Evolutionary conservation across 345 rosid species (phyloP).

Genomic region (Hirschfeldia incana): DNA sequence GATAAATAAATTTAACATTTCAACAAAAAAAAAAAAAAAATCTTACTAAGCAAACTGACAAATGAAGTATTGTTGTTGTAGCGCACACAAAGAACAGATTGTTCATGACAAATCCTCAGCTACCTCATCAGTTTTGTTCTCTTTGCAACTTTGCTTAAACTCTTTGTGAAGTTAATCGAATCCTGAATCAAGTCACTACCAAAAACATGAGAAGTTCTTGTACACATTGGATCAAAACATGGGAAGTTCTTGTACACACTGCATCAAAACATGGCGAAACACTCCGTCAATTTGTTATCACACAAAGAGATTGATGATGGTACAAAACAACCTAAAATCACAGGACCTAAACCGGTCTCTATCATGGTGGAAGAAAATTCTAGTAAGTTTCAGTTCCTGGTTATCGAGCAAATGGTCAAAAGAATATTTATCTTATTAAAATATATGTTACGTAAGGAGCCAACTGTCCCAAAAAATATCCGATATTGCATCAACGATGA

Average conservation of each 20-base stretch:
- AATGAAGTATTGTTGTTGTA: background rate
- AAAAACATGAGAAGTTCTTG: conserved; percentile 33
- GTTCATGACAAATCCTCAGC: conserved; percentile 19
- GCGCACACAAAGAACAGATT: background rate
- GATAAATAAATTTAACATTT: too few species aligned
- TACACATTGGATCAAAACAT: conserved; percentile 34
- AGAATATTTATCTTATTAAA: background rate
- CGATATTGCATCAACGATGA: conserved; percentile 13
- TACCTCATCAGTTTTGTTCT: background rate
- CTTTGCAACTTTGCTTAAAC: conserved; percentile 5
- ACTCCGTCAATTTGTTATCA: background rate
- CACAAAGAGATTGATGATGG: background rate
- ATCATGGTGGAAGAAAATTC: conserved; percentile 5
- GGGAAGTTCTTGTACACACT: conserved; percentile 34
- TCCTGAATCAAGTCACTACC: conserved; percentile 21
- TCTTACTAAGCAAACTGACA: background rate
- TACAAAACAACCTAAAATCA: background rate
- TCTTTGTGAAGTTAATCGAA: conserved; percentile 10
- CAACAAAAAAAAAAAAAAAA: too few species aligned
- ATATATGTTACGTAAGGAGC: conserved; percentile 10
- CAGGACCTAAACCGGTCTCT: background rate
- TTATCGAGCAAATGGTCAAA: background rate
- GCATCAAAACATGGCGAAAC: conserved; percentile 2
- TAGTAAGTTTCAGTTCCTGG: background rate
- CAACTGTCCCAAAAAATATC: background rate